Conservation (phyloP, 208 protist species). For the Lotmaria passim region DNA sequence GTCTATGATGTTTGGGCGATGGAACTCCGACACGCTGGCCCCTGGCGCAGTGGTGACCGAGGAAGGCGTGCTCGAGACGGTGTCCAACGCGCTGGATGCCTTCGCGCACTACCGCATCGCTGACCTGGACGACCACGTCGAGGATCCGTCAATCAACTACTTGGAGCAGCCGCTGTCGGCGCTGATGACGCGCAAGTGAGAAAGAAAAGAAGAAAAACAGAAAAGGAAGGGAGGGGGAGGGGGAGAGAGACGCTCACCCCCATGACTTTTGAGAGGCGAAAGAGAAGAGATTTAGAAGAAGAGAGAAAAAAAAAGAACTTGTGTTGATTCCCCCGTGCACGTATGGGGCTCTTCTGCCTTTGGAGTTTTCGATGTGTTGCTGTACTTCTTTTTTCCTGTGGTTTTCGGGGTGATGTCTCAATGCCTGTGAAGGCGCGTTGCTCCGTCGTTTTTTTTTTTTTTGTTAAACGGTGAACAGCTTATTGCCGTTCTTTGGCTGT, state of each 20-base stretch:
- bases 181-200: constrained; percentile 49
- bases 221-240: not conserved
- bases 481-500: too few species aligned
- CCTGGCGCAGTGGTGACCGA: constrained; percentile 47
- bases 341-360: too few species aligned
- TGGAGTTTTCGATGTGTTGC: too few species aligned
- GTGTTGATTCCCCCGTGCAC: too few species aligned
- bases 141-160: constrained; percentile 80
- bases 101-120: constrained; percentile 78
- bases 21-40: constrained; percentile 80
- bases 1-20: constrained; percentile 63
- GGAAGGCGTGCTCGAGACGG: constrained; percentile 55
- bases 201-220: constrained; percentile 7
- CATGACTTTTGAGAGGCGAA: not conserved
- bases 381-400: too few species aligned
- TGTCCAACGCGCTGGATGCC: constrained; percentile 73
- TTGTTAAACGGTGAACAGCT: too few species aligned
- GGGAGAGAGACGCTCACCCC: not conserved
- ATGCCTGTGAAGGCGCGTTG: too few species aligned
- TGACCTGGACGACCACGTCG: constrained; percentile 90
- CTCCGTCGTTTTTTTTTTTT: too few species aligned
- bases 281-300: not conserved
- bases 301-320: too few species aligned
- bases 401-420: too few species aligned
- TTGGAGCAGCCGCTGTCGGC: constrained; percentile 66